Conservation (phyloP, 1,284 basidiomycete genomes). For the Trametes pubescens region DNA sequence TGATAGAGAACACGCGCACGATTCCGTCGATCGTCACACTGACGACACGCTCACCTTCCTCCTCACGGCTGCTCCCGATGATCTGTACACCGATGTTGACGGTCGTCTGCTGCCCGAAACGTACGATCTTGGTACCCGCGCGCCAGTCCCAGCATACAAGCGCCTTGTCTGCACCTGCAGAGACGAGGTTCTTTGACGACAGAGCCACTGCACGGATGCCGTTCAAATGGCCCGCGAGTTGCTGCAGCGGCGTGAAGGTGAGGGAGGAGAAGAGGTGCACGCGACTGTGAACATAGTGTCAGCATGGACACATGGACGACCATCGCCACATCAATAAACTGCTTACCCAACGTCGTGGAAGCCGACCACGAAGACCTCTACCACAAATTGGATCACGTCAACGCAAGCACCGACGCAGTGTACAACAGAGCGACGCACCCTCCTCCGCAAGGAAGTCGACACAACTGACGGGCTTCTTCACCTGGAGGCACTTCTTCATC, state of each 20-base stretch:
- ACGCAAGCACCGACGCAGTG: not conserved
- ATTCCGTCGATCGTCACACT: conserved; percentile 93
- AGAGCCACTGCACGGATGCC: conserved; percentile 89
- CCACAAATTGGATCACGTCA: conserved; percentile 14
- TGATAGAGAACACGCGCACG: conserved; percentile 89
- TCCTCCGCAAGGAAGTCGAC: conserved; percentile 88
- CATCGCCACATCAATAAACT: not conserved
- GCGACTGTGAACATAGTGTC: conserved; percentile 53
- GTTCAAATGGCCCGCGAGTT: conserved; percentile 84
- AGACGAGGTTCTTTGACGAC: conserved; percentile 85
- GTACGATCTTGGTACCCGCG: conserved; percentile 84
- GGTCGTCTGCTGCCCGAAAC: conserved; percentile 94
- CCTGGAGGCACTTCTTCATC: conserved; percentile 81
- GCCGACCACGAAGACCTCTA: conserved; percentile 89
- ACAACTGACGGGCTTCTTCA: conserved; percentile 90
- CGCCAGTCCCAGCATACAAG: conserved; percentile 94
- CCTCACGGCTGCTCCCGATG: conserved; percentile 56
- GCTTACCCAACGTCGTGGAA: conserved; percentile 90
- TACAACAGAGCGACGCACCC: conserved; percentile 50
- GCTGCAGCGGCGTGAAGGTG: conserved; percentile 82
- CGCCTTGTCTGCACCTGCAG: conserved; percentile 88
- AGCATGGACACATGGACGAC: conserved; percentile 1
- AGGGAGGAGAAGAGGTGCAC: conserved; percentile 84
- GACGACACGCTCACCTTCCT: conserved; percentile 82
- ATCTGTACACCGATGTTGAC: conserved; percentile 92